phyloP scores from a whole-genome alignment of 805 yeast genomes.

The Candida succiphila region DNA sequence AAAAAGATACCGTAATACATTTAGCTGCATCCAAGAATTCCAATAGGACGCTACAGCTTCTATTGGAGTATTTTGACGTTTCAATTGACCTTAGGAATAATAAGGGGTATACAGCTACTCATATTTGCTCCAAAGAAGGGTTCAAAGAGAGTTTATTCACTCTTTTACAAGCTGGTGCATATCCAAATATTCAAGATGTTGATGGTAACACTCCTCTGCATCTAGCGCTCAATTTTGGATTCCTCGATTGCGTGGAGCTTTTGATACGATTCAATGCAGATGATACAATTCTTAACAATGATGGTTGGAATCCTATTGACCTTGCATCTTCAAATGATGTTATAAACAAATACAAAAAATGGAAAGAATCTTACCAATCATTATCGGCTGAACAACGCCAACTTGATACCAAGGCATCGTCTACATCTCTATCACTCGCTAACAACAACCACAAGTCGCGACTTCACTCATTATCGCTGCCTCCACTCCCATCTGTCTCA shows the following conservation, averaged over 20 bases:
- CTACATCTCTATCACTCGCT: neutral
- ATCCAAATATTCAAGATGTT: slow-evolving; percentile 58
- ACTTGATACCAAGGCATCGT: neutral
- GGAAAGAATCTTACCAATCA: slow-evolving; percentile 10
- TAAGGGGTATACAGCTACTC: slow-evolving; percentile 53
- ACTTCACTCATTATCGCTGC: neutral
- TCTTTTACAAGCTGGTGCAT: slow-evolving; percentile 67
- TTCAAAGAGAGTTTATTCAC: slow-evolving; percentile 54
- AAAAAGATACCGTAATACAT: slow-evolving; percentile 60
- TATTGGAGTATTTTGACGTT: slow-evolving; percentile 51
- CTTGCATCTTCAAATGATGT: slow-evolving; percentile 45
- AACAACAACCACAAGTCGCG: neutral
- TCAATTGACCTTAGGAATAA: slow-evolving; percentile 37
- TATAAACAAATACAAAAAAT: slow-evolving; percentile 27
- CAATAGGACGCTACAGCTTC: slow-evolving; percentile 61
- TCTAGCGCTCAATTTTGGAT: slow-evolving; percentile 66
- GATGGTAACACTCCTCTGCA: slow-evolving; percentile 81
- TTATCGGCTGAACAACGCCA: too few species aligned
- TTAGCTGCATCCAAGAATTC: slow-evolving; percentile 43
- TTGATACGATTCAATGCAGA: slow-evolving; percentile 42
- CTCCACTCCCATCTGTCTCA: slow-evolving; percentile 9
- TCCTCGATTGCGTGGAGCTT: slow-evolving; percentile 42
- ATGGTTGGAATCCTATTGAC: slow-evolving; percentile 61
- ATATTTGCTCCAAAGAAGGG: slow-evolving; percentile 53
- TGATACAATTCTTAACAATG: slow-evolving; percentile 35